Evolutionary conservation across 2,329 filamentous ascomycete species (phyloP).

Genomic region (Truncatella angustata): DNA sequence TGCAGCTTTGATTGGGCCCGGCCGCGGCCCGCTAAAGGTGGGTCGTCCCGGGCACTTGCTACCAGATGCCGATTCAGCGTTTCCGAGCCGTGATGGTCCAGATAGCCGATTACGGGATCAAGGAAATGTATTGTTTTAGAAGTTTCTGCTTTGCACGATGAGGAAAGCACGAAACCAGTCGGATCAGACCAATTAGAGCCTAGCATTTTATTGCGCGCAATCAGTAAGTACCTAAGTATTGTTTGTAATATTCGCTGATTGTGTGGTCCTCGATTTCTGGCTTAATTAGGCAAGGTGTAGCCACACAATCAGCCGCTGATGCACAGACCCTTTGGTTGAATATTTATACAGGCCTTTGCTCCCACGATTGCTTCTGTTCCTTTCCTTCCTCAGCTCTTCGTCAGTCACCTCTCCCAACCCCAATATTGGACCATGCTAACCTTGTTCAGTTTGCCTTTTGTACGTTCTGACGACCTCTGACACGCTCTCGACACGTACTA

Average conservation of each 20-base stretch:
- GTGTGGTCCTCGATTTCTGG: too few species aligned
- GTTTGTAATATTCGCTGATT: not conserved
- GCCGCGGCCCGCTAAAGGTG: not conserved
- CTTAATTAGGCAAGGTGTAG: not conserved
- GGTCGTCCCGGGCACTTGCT: not conserved
- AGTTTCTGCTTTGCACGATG: not conserved
- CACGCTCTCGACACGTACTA: too few species aligned
- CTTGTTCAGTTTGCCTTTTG: too few species aligned
- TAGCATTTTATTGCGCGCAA: not conserved
- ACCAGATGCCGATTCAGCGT: too few species aligned
- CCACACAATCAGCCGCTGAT: not conserved
- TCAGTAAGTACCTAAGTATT: not conserved
- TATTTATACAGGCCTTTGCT: constrained; percentile 9
- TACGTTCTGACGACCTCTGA: too few species aligned
- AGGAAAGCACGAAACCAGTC: not conserved
- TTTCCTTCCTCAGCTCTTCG: constrained; percentile 33
- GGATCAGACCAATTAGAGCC: not conserved
- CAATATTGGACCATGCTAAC: not conserved
- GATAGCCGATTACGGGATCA: not conserved
- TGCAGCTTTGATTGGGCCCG: too few species aligned
- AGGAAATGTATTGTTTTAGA: not conserved
- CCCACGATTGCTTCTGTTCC: constrained; percentile 11
- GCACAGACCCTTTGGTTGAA: not conserved
- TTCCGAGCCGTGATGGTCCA: not conserved
- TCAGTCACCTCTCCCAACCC: constrained; percentile 39